Evolutionary conservation across 2,329 filamentous ascomycete genomes (phyloP).

Genomic region (Macrophomina tecta): DNA sequence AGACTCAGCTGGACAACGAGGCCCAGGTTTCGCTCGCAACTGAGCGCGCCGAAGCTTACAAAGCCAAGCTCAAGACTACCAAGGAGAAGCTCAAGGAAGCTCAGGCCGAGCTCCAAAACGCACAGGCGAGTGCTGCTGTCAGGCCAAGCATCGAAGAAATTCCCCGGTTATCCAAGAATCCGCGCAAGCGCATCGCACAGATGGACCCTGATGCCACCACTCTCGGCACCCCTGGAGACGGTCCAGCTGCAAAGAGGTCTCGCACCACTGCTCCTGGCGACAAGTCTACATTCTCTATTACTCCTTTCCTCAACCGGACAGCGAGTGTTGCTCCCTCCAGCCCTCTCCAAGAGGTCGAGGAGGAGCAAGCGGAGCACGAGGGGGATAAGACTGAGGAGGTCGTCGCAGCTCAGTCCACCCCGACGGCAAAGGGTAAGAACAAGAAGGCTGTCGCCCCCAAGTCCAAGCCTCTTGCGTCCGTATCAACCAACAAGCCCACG

Average conservation of each 20-base stretch:
- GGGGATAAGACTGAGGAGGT: slow-evolving; percentile 36
- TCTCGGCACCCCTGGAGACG: slow-evolving; percentile 57
- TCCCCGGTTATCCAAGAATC: slow-evolving; percentile 41
- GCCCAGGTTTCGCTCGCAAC: slow-evolving; percentile 70
- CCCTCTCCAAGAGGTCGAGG: slow-evolving; percentile 44
- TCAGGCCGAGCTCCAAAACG: slow-evolving; percentile 56
- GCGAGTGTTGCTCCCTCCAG: slow-evolving; percentile 61
- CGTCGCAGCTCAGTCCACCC: slow-evolving; percentile 38
- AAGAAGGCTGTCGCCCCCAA: slow-evolving; percentile 40
- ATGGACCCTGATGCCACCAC: slow-evolving; percentile 55
- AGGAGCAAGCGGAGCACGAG: slow-evolving; percentile 34
- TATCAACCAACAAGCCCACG: slow-evolving; percentile 53
- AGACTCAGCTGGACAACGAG: slow-evolving; percentile 66
- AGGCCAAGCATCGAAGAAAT: slow-evolving; percentile 41
- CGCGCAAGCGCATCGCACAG: slow-evolving; percentile 51
- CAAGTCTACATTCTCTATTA: slow-evolving; percentile 93
- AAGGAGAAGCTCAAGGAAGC: slow-evolving; percentile 76
- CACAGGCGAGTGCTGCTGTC: slow-evolving; percentile 45
- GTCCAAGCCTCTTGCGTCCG: slow-evolving; percentile 51
- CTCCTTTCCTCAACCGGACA: slow-evolving; percentile 84
- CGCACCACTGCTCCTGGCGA: slow-evolving; percentile 71
- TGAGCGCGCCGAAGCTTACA: slow-evolving; percentile 72
- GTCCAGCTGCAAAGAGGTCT: slow-evolving; percentile 53
- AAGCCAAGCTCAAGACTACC: slow-evolving; percentile 70
- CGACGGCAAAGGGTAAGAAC: slow-evolving; percentile 38